These are phyloP conservation scores for Alliaria petiolata DNA, from an alignment of 345 rosid genomes.

Conservation along the genomic window DNA sequence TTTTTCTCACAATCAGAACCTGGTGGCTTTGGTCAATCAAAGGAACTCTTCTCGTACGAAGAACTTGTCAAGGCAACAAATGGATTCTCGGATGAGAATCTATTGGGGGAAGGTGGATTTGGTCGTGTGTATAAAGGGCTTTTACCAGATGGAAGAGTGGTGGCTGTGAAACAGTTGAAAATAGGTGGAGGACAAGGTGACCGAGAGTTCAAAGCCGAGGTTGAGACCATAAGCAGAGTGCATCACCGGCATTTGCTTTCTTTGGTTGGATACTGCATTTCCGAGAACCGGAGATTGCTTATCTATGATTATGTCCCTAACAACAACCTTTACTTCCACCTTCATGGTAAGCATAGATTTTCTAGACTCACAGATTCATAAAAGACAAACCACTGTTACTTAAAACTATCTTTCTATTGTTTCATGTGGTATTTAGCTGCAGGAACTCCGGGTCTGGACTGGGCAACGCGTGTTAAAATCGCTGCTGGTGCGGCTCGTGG, in stretches of 20 bases:
- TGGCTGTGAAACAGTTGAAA: conserved; percentile 87
- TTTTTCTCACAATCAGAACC: conserved; percentile 49
- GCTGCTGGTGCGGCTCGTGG: conserved; percentile 98
- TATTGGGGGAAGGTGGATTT: conserved; percentile 96
- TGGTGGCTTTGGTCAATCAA: conserved; percentile 73
- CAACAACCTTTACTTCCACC: conserved; percentile 85
- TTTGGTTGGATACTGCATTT: conserved; percentile 89
- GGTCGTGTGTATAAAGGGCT: conserved; percentile 82
- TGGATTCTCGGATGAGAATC: conserved; percentile 70
- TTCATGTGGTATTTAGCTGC: conserved; percentile 40
- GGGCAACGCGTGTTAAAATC: conserved; percentile 74
- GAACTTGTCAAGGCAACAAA: conserved; percentile 69
- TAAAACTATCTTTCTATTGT: not conserved
- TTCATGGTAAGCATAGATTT: conserved; percentile 59
- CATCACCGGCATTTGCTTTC: conserved; percentile 97
- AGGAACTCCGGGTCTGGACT: conserved; percentile 59
- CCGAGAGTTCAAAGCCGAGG: conserved; percentile 90
- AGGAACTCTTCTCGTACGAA: conserved; percentile 64
- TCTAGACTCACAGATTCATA: not conserved
- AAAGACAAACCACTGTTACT: not conserved
- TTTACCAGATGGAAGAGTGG: conserved; percentile 79
- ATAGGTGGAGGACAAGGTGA: conserved; percentile 89
- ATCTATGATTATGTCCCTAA: conserved; percentile 84
- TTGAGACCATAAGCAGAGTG: conserved; percentile 85
- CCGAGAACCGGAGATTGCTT: conserved; percentile 71